Percentiles rank a stretch among this genome's conserved stretches.
Conservation (phyloP, 108 stramenopile species). For the Cyclotella sp. region DNA sequence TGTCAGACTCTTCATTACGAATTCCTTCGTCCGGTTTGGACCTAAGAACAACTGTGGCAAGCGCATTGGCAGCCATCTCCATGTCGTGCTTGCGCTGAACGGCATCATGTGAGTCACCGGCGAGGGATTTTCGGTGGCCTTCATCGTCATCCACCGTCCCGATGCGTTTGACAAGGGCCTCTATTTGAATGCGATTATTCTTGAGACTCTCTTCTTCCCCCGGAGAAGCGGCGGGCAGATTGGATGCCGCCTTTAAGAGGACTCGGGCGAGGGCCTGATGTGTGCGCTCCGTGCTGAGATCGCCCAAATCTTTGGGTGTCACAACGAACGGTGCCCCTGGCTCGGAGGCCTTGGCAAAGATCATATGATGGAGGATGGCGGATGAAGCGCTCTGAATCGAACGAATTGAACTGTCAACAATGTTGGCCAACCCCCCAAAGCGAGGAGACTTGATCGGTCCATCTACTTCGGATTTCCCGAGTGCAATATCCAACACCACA, state of each 20-base stretch:
- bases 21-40: conserved; percentile 77
- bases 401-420: conserved; percentile 53
- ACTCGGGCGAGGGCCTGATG: conserved; percentile 61
- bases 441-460: conserved; percentile 27
- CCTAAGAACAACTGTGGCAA: conserved; percentile 67
- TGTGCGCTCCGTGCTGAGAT: conserved; percentile 65
- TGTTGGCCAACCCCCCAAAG: conserved; percentile 60
- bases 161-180: conserved; percentile 60
- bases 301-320: conserved; percentile 56
- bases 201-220: conserved; percentile 30
- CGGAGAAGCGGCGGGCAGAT: conserved; percentile 14
- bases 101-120: conserved; percentile 47
- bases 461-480: conserved; percentile 17
- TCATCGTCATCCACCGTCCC: conserved; percentile 53
- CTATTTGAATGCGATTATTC: conserved; percentile 39
- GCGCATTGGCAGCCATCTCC: conserved; percentile 73
- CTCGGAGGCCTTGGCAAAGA: conserved; percentile 20
- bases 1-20: conserved; percentile 53
- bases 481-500: conserved; percentile 4
- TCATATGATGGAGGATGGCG: conserved; percentile 31
- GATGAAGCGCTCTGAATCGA: conserved; percentile 45
- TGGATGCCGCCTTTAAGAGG: conserved; percentile 65
- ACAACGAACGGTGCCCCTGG: conserved; percentile 44
- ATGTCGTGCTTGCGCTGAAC: conserved; percentile 55
- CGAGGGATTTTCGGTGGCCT: conserved; percentile 23